Base-by-base conservation (phyloP, 2,329 filamentous ascomycete genomes). In the Ambrosiella cleistominuta region DNA sequence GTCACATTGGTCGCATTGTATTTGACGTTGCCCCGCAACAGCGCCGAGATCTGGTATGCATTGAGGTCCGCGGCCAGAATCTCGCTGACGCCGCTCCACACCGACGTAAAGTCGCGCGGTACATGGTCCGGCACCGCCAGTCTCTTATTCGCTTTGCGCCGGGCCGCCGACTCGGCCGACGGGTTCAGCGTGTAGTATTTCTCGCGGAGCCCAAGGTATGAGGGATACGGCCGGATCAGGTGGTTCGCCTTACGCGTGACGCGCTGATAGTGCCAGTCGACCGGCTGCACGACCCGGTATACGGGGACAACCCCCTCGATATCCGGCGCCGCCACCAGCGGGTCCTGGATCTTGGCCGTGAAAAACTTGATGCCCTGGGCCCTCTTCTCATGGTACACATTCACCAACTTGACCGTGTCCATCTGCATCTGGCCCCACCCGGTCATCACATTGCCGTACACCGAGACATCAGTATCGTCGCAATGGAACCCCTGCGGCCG, bases 41-140 rank as follows among this genome's bases (percentile, higher is more conserved):
- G n/a, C 42, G 12, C 17, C 39, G 66, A 54, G 17, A 68, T 61
- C 27, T 61, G 55, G 11, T 56, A 63, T 1, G 65, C 56, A n/a
- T 64, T 63, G 6, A 66, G 42, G 54, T 64, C 60, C 45, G 62
- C 63, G 9, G 63, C 57, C 17, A 68, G 50, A 5, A 70, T 50
- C 44, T 65, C 62, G 1, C 60, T 52, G 5, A 67, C 58, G 0
- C 63, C 64, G 9, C 57, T 59, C 65, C 65, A 66, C 49, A 57
- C 45, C 12, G 35, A 17, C n/a, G 15, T 45, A 4, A 44, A 40
- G 17, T 42, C 9, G 12, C 15, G 19, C 2, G 11, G 6, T 12
- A 45, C 37, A 11, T 27, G 38, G 35, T 54, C 45, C 11, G 27
- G 15, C 12, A 15, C 11, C 27, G 11, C 17, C 15, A 17, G 49